Evolutionary conservation across 2,329 filamentous ascomycete species (phyloP).

Genomic region (Penicillium sp.): DNA sequence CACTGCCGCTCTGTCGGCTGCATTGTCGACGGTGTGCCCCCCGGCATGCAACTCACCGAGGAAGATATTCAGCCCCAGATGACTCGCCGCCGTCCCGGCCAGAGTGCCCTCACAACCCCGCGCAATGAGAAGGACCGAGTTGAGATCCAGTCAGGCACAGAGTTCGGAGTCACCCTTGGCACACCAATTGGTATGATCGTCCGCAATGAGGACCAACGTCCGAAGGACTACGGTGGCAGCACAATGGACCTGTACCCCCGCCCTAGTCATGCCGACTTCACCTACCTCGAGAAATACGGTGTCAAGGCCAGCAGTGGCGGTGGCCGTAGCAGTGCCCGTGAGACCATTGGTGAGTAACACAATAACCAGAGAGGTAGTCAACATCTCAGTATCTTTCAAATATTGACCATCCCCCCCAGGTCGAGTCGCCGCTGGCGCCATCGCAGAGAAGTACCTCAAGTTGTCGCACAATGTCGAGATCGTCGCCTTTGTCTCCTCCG

Average conservation of each 20-base stretch:
- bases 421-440: constrained; percentile 85
- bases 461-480: constrained; percentile 86
- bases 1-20: constrained; percentile 92
- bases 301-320: constrained; percentile 89
- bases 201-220: constrained; percentile 88
- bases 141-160: constrained; percentile 88
- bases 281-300: constrained; percentile 96
- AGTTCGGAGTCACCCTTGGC: constrained; percentile 85
- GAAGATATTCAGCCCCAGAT: constrained; percentile 92
- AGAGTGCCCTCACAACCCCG: constrained; percentile 87
- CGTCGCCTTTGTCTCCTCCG: constrained; percentile 83
- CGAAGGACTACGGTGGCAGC: constrained; percentile 84
- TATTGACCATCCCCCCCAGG: constrained; percentile 44
- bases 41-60: constrained; percentile 83
- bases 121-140: constrained; percentile 91
- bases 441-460: constrained; percentile 88
- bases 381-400: not conserved
- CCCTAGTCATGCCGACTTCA: constrained; percentile 93
- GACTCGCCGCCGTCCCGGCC: constrained; percentile 84
- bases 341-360: constrained; percentile 74
- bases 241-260: constrained; percentile 92
- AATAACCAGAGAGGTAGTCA: not conserved
- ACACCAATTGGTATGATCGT: constrained; percentile 89
- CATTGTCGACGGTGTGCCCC: constrained; percentile 91
- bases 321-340: constrained; percentile 86